Evolutionary conservation across 1,284 basidiomycete genomes (phyloP).

Genomic region (Microbotryum saponariae): DNA sequence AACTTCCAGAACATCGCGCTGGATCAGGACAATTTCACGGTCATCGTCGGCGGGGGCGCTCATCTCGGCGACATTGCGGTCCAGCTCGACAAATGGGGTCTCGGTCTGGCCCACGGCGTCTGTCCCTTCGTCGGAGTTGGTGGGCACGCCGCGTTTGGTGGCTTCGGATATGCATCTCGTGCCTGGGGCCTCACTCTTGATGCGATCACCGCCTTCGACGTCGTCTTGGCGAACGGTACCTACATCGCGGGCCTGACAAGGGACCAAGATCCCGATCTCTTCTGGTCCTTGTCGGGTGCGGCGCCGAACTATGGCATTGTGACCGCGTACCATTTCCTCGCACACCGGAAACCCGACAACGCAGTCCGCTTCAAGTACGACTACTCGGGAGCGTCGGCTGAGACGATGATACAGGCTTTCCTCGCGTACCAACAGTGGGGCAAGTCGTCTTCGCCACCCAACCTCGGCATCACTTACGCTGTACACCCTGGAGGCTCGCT

Average conservation of each 20-base stretch:
- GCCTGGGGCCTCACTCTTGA: conserved; percentile 41
- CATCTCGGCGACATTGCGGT: conserved; percentile 41
- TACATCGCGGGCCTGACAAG: conserved; percentile 32
- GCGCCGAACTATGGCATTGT: conserved; percentile 41
- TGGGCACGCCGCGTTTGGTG: conserved; percentile 37
- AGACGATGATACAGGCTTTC: too few relatives aligned
- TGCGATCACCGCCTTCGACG: conserved; percentile 37
- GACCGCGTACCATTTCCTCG: conserved; percentile 32
- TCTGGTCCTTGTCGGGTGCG: conserved; percentile 37
- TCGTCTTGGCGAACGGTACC: conserved; percentile 41
- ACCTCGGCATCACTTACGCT: conserved; percentile 2
- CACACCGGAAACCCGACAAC: too few relatives aligned
- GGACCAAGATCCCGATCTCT: conserved; percentile 24
- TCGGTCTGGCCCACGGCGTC: conserved; percentile 40
- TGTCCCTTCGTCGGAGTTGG: conserved; percentile 41
- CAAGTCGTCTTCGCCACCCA: too few relatives aligned
- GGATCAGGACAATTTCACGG: conserved; percentile 26
- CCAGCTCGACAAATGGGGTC: conserved; percentile 35
- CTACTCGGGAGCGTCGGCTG: too few relatives aligned
- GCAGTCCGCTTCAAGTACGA: too few relatives aligned
- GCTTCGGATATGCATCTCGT: conserved; percentile 34
- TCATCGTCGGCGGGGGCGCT: conserved; percentile 37
- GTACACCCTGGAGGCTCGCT: neutral
- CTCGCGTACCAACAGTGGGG: too few relatives aligned
- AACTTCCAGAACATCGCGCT: conserved; percentile 21